These are phyloP conservation scores for Aspergillus sclerotiicarbonarius DNA, from an alignment of 495 filamentous ascomycete genomes.

Conservation along the genomic window DNA sequence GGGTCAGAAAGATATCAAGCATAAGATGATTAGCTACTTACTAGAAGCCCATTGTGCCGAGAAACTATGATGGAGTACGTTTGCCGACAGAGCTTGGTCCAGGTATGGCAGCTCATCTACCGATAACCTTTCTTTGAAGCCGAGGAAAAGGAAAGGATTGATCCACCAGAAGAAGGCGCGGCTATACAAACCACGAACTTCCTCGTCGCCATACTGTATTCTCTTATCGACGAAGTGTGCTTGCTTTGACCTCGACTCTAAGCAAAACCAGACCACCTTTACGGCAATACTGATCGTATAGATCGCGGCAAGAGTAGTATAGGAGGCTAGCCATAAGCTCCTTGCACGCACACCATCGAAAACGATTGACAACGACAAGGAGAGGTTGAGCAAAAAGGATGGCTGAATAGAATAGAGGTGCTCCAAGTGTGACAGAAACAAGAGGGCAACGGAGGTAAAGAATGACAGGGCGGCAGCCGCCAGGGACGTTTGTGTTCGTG, in stretches of 20 bases:
- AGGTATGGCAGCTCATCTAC: background rate
- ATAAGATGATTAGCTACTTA: no score
- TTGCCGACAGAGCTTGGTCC: background rate
- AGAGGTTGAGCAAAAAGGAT: background rate
- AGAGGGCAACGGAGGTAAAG: background rate
- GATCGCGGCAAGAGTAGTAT: background rate
- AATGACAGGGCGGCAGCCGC: background rate
- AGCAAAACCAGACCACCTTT: background rate
- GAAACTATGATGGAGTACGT: background rate
- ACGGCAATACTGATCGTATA: background rate
- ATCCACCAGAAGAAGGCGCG: constrained; percentile 2
- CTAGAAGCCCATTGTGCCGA: background rate
- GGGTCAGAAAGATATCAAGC: background rate
- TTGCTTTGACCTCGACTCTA: background rate
- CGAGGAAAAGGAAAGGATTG: background rate
- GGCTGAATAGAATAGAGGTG: background rate
- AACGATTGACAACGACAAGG: background rate
- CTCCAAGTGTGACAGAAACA: background rate
- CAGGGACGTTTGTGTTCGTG: background rate
- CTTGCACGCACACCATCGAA: background rate
- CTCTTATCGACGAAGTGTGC: background rate
- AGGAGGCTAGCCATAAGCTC: constrained; percentile 1
- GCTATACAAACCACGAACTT: background rate
- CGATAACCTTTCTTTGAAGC: background rate
- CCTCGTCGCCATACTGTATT: background rate